Percentiles rank a stretch among this genome's conserved stretches.
Conservation (phyloP, 805 yeast genomes). For the Candida sanyiensis region DNA sequence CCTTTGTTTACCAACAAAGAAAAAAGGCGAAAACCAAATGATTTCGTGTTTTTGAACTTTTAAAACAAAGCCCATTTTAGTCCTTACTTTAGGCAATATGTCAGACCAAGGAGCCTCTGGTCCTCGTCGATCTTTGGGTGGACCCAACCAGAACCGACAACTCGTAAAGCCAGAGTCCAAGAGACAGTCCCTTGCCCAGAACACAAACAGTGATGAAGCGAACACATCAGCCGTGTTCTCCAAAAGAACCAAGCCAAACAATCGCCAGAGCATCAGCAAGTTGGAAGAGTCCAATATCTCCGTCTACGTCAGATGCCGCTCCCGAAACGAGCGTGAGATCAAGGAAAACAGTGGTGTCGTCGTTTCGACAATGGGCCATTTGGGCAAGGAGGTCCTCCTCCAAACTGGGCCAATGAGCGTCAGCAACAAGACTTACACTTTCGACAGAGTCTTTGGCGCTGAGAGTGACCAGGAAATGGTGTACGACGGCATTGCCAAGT, state of each 20-base stretch:
- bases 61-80: no score
- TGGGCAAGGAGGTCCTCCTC: slow-evolving; percentile 41
- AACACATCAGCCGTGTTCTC: slow-evolving; percentile 19
- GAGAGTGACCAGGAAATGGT: slow-evolving; percentile 67
- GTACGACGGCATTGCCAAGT: slow-evolving; percentile 58
- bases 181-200: slow-evolving; percentile 9
- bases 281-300: slow-evolving; percentile 36
- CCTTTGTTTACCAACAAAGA: no score
- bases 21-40: no score
- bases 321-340: slow-evolving; percentile 49
- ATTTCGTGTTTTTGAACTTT: no score
- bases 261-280: slow-evolving; percentile 11
- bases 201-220: slow-evolving; percentile 7
- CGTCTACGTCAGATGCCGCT: slow-evolving; percentile 53
- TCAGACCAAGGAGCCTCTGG: not conserved
- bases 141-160: not conserved
- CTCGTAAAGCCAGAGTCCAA: not conserved
- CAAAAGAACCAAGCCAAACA: slow-evolving; percentile 22
- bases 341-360: slow-evolving; percentile 51
- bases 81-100: no score
- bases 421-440: slow-evolving; percentile 49
- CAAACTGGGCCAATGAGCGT: slow-evolving; percentile 34
- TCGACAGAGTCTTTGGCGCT: slow-evolving; percentile 78
- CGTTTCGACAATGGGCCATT: slow-evolving; percentile 41
- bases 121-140: not conserved